Percentiles rank a stretch among this genome's conserved stretches.
Evolutionary conservation across 2,329 filamentous ascomycete species (phyloP).

Genomic region (Epichloe baconii): DNA sequence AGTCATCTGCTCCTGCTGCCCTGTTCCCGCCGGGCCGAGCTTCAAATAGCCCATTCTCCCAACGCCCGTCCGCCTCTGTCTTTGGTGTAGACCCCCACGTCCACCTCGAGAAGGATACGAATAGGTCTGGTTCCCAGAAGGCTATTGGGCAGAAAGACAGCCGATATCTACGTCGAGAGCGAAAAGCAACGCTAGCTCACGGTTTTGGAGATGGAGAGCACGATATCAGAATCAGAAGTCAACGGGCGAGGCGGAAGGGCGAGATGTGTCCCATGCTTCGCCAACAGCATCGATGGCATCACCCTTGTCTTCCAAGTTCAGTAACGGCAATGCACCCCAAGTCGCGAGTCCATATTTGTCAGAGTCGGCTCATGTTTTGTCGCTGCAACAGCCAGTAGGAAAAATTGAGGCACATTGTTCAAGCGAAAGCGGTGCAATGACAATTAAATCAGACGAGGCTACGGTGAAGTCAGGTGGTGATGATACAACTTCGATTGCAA

Average conservation of each 20-base stretch:
- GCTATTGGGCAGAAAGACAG: conserved; percentile 50
- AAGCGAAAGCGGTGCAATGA: conserved; percentile 5
- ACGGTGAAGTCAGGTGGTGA: not conserved
- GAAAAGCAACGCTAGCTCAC: conserved; percentile 21
- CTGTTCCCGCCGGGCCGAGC: not conserved
- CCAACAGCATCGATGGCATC: conserved; percentile 12
- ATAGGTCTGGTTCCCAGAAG: conserved; percentile 51
- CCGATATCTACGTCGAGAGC: conserved; percentile 11
- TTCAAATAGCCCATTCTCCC: conserved; percentile 1
- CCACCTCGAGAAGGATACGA: conserved; percentile 40
- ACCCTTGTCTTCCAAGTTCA: conserved; percentile 2
- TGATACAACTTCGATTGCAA: not conserved
- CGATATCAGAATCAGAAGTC: conserved; percentile 24
- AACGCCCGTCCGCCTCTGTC: conserved; percentile 2
- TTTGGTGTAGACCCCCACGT: conserved; percentile 37
- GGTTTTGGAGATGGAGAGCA: conserved; percentile 28
- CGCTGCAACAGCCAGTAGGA: conserved; percentile 26
- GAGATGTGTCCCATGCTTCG: conserved; percentile 11
- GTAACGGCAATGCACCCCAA: conserved; percentile 7
- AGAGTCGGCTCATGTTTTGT: conserved; percentile 34
- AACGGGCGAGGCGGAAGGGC: conserved; percentile 19
- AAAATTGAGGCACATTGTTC: conserved; percentile 4
- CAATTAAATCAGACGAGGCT: conserved; percentile 1
- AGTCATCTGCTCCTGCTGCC: not conserved
- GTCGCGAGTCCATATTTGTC: conserved; percentile 31